Evolutionary conservation across 2,329 filamentous ascomycete genomes (phyloP), one percentile per base, ranked within the genome.

Genomic region (Clonostachys byssicola): DNA sequence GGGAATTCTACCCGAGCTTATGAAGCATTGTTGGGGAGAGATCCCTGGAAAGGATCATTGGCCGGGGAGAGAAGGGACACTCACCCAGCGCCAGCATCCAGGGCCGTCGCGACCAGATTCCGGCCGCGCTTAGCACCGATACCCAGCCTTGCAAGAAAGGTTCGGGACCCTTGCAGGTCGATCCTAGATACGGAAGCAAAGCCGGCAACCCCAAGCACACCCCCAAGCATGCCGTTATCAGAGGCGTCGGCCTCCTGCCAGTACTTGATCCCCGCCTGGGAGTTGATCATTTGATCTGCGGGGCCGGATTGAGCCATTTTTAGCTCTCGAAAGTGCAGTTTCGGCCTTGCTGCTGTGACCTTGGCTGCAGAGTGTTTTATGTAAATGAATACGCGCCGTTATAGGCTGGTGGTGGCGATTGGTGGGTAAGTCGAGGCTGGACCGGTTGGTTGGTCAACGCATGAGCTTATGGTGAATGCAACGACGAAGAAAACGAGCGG

Each of bases 141-240:
- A 8, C 78, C 78, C 5, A 91, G 63, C 58, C 88, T 88, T 13
- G 81, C 77, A 34, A 90, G 65, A 63, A 92, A 90, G 45, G 77
- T 83, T 34, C 78, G 75, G 1, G 83, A 88, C 40, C 85, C 85
- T 57, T 85, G 81, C 1, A 90, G 72, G 58, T 90, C 87, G 46
- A 86, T 78, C 43, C 79, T 74, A 5, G 81, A 83, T 52, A 87
- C 49, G 0, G 57, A 55, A 8, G 44, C 30, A 47, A 61, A 60
- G 12, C 55, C 57, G 12, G 34, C 42, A 12, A 47, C 6, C n/a
- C 51, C 43, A 0, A 71, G 62, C 49, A 72, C 72, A 65, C 92
- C 88, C 51, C 89, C 91, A 2, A 95, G 84, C 85, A 94, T 92
- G 59, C 89, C 89, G 56, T 86, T 78, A 42, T 71, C 65, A 44